A percentile compares a stretch with the other conserved stretches of the same genome.
These are phyloP conservation scores for Solanum pimpinellifolium DNA, from an alignment of 257 asterid genomes.

Conservation along the genomic window DNA sequence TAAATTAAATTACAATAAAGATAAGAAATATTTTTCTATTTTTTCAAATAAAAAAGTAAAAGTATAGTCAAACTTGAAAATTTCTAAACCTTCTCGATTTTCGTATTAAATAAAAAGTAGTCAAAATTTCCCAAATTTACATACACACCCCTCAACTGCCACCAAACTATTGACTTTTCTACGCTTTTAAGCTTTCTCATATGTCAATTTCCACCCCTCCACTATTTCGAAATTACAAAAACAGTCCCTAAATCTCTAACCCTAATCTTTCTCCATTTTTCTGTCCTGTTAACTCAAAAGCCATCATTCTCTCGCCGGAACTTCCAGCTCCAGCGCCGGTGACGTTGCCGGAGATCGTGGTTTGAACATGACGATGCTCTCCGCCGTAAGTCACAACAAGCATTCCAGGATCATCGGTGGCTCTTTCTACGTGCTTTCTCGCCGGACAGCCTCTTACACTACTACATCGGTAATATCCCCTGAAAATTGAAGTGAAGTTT, in stretches of 20 bases:
- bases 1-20: neutral
- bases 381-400: neutral
- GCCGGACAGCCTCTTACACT: neutral
- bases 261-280: neutral
- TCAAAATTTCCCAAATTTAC: neutral
- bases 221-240: neutral
- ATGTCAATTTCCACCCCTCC: neutral
- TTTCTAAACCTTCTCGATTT: neutral
- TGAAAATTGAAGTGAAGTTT: neutral
- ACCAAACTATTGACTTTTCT: neutral
- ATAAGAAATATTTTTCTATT: neutral
- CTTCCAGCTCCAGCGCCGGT: neutral
- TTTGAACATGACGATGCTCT: neutral
- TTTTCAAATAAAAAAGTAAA: neutral
- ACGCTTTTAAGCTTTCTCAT: neutral
- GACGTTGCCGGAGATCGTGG: neutral
- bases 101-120: neutral
- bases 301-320: neutral
- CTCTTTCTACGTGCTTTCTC: neutral
- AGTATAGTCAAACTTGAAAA: neutral
- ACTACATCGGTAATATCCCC: neutral
- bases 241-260: neutral
- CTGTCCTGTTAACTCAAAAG: neutral
- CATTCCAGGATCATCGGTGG: neutral
- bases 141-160: neutral